A percentile compares a stretch with the other conserved stretches of the same genome.
These are phyloP conservation scores for Hericium coralloides DNA, from an alignment of 768 basidiomycete genomes.

Conservation along the genomic window DNA sequence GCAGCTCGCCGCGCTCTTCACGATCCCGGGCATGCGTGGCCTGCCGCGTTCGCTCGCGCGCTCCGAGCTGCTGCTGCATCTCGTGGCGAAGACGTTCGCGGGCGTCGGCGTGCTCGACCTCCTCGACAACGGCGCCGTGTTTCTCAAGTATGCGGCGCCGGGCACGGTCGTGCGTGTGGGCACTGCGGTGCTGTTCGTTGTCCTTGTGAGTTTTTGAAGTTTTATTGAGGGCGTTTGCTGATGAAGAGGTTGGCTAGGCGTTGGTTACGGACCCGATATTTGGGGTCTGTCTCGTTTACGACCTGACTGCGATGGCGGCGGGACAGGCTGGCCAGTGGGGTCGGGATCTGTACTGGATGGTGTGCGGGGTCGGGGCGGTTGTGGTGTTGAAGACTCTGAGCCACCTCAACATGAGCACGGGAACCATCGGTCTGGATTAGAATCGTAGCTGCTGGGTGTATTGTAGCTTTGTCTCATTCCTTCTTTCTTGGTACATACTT, in stretches of 20 bases:
- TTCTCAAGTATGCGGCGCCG: neutral
- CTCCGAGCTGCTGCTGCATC: slow-evolving; percentile 26
- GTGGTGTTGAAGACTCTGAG: neutral
- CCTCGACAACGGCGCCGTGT: slow-evolving; percentile 22
- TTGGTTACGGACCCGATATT: neutral
- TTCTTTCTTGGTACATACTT: too few relatives aligned
- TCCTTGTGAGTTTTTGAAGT: neutral
- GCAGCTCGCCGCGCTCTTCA: slow-evolving; percentile 29
- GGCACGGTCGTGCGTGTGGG: neutral
- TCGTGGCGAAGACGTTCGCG: slow-evolving; percentile 33
- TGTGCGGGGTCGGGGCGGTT: neutral
- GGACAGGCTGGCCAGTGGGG: neutral
- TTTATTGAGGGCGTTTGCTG: neutral
- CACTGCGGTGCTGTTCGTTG: neutral
- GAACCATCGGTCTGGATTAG: neutral
- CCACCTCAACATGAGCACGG: neutral
- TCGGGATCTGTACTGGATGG: neutral
- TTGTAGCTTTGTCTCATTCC: too few relatives aligned
- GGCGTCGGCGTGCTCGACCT: slow-evolving; percentile 28
- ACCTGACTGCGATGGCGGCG: neutral
- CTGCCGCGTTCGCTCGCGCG: slow-evolving; percentile 20
- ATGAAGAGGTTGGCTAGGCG: neutral
- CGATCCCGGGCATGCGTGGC: slow-evolving; percentile 16
- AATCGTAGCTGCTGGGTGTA: neutral
- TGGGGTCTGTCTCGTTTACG: neutral